Evolutionary conservation across 306 rosid genomes (phyloP).

Genomic region (Alnus rubra): DNA sequence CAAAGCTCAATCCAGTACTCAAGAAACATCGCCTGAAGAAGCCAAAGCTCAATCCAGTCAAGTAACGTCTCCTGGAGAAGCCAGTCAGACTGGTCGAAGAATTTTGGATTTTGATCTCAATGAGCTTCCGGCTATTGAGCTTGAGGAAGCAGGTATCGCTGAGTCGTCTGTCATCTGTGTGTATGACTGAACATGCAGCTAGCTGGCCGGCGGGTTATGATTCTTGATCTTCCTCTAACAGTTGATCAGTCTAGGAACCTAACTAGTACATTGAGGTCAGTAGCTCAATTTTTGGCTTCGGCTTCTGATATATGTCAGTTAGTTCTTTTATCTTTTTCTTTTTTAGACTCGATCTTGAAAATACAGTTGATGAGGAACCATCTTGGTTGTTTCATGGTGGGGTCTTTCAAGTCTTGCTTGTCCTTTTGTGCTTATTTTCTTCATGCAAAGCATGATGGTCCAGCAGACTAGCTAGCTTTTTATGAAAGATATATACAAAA

Average conservation of each 20-base stretch:
- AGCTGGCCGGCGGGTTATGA: neutral
- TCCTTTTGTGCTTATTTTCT: constrained; percentile 27
- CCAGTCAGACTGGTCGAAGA: constrained; percentile 3
- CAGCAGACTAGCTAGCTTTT: neutral
- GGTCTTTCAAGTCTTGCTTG: constrained; percentile 17
- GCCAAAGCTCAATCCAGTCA: constrained; percentile 10
- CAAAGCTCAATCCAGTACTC: constrained; percentile 3
- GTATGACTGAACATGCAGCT: neutral
- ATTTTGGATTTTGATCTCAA: constrained; percentile 50
- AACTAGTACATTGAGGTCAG: neutral
- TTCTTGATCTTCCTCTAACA: constrained; percentile 9
- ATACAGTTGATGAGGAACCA: constrained; percentile 14
- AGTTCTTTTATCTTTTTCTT: neutral
- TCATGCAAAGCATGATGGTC: constrained; percentile 29
- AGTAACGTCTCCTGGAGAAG: neutral
- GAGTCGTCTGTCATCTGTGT: neutral
- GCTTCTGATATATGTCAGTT: neutral
- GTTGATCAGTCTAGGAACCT: neutral
- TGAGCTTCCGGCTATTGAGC: constrained; percentile 40
- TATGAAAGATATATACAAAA: constrained; percentile 4
- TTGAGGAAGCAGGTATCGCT: constrained; percentile 22
- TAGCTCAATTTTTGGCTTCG: neutral
- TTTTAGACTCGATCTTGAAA: neutral
- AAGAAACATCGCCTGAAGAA: neutral
- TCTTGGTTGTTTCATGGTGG: constrained; percentile 15